These are phyloP conservation scores for Trichoderma afroharzianum DNA, from an alignment of 2,329 filamentous ascomycete species.

Conservation along the genomic window DNA sequence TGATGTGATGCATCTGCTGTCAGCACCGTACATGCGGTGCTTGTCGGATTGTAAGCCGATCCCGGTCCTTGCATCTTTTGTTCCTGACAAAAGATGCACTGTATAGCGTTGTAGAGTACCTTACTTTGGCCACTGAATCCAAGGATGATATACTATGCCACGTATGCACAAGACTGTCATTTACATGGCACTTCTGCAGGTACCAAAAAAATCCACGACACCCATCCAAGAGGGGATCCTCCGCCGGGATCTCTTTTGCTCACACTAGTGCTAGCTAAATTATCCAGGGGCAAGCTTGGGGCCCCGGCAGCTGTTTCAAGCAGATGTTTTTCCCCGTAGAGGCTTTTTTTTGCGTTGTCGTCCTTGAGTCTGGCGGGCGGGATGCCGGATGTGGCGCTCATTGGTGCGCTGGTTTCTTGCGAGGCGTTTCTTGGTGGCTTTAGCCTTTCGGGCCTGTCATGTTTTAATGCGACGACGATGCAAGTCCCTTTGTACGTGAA, in stretches of 20 bases:
- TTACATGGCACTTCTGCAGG: conserved; percentile 3
- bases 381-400: conserved; percentile 12
- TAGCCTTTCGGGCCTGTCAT: background rate
- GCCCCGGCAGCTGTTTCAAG: background rate
- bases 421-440: conserved; percentile 1
- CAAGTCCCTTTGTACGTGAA: background rate
- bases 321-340: background rate
- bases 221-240: background rate
- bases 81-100: background rate
- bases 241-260: background rate
- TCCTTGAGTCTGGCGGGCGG: background rate
- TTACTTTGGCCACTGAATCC: background rate
- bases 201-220: background rate
- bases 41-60: background rate
- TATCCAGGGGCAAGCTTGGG: conserved; percentile 1
- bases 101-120: background rate
- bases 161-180: background rate
- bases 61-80: background rate
- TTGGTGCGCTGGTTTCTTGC: background rate
- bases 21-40: background rate
- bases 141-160: background rate
- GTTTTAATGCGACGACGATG: background rate
- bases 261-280: conserved; percentile 10
- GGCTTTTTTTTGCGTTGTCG: background rate
- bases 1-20: background rate